These are phyloP conservation scores for Castanea mollissima DNA, from an alignment of 306 rosid species.

Conservation along the genomic window DNA sequence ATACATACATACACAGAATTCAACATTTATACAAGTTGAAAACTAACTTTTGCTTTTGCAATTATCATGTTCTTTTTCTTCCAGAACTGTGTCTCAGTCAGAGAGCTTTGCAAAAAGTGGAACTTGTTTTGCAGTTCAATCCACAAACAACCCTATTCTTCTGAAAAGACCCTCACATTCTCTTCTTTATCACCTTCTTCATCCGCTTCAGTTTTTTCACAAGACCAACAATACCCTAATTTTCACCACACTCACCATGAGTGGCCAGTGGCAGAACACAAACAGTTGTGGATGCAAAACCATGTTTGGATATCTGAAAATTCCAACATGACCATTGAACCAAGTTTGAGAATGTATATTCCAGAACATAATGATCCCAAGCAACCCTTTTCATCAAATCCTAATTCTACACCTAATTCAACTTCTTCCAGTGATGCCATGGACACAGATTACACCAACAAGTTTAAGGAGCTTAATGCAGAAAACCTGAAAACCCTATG, in stretches of 20 bases:
- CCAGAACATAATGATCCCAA: slow-evolving; percentile 39
- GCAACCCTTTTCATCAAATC: slow-evolving; percentile 39
- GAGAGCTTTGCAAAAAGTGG: slow-evolving; percentile 79
- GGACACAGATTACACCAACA: slow-evolving; percentile 57
- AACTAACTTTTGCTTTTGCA: slow-evolving; percentile 37
- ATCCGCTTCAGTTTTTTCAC: slow-evolving; percentile 63
- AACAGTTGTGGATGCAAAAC: slow-evolving; percentile 29
- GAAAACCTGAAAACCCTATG: slow-evolving; percentile 67
- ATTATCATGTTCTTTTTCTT: slow-evolving; percentile 9
- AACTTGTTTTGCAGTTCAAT: slow-evolving; percentile 59
- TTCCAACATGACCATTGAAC: slow-evolving; percentile 29
- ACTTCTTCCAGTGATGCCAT: slow-evolving; percentile 57
- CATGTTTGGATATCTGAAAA: slow-evolving; percentile 41
- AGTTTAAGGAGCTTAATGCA: slow-evolving; percentile 60
- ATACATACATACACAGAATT: background rate
- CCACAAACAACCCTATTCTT: slow-evolving; percentile 51
- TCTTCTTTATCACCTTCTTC: slow-evolving; percentile 69
- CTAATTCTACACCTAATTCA: slow-evolving; percentile 63
- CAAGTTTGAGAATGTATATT: slow-evolving; percentile 50
- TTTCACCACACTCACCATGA: slow-evolving; percentile 18
- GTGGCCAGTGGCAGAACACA: slow-evolving; percentile 22
- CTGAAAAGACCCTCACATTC: slow-evolving; percentile 56
- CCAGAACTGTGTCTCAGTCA: slow-evolving; percentile 60
- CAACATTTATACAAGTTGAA: slow-evolving; percentile 19
- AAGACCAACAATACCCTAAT: slow-evolving; percentile 47